These are phyloP conservation scores for Chlorophyllum brunneum DNA, from an alignment of 768 basidiomycete genomes.

Conservation along the genomic window DNA sequence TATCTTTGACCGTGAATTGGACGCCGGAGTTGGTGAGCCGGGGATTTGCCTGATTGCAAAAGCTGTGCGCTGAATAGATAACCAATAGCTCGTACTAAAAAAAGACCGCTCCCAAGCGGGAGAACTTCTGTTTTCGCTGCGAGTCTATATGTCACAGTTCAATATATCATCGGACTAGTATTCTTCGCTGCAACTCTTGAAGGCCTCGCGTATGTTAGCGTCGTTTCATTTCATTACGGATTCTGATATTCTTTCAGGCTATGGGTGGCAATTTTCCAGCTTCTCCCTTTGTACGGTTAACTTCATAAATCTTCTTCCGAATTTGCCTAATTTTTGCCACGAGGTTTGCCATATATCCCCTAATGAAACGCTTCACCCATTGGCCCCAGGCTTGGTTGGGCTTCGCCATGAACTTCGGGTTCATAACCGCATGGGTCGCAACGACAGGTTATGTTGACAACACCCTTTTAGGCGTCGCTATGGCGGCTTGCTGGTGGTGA, in stretches of 20 bases:
- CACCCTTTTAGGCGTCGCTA: constrained; percentile 29
- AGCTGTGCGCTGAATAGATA: not conserved
- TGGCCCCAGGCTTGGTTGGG: constrained; percentile 66
- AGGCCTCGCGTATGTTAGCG: constrained; percentile 30
- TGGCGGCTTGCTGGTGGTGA: constrained; percentile 45
- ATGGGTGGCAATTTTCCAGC: constrained; percentile 39
- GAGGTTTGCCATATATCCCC: constrained; percentile 45
- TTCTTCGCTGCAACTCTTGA: constrained; percentile 34
- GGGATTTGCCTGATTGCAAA: not conserved
- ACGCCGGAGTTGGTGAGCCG: constrained; percentile 46
- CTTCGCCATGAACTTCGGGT: constrained; percentile 53
- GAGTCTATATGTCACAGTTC: constrained; percentile 33
- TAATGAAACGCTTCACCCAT: constrained; percentile 52
- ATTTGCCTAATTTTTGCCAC: not conserved
- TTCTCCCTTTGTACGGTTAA: constrained; percentile 38
- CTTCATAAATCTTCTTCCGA: not conserved
- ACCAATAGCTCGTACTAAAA: constrained; percentile 41
- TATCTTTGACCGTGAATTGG: constrained; percentile 49
- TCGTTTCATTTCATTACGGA: not conserved
- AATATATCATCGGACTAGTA: constrained; percentile 34
- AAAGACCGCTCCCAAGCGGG: constrained; percentile 46
- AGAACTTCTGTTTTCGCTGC: constrained; percentile 42
- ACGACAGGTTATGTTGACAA: constrained; percentile 29
- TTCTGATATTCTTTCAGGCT: constrained; percentile 27
- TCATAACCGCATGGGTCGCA: constrained; percentile 45